Evolutionary conservation across 192 early-diverging fungal genomes (phyloP).

Genomic region (Rhizophagus clarus): DNA sequence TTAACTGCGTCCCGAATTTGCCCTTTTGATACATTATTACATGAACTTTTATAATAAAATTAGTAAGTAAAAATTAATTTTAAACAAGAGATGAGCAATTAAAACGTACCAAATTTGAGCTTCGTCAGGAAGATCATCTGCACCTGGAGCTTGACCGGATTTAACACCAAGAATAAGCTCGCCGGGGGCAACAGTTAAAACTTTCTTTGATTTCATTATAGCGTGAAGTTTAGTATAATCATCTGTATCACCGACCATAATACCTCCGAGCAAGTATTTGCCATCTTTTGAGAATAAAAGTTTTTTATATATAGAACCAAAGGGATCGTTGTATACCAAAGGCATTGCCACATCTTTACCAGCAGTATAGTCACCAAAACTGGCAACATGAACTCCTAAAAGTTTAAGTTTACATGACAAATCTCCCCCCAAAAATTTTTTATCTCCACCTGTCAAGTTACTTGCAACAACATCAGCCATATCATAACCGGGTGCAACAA

Average conservation of each 20-base stretch:
- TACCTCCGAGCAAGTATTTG: constrained; percentile 66
- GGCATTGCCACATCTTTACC: constrained; percentile 38
- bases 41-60: constrained; percentile 42
- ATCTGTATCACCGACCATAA: constrained; percentile 67
- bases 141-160: constrained; percentile 42
- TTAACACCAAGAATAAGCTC: constrained; percentile 56
- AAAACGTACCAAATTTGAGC: constrained; percentile 59
- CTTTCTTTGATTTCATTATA: constrained; percentile 52
- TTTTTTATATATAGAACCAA: constrained; percentile 62
- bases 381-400: constrained; percentile 69
- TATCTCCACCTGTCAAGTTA: constrained; percentile 41
- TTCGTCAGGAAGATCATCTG: constrained; percentile 63
- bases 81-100: too few species aligned
- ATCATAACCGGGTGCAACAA: constrained; percentile 69
- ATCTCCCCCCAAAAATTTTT: constrained; percentile 44
- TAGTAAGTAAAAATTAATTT: background rate
- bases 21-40: constrained; percentile 70
- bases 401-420: constrained; percentile 72
- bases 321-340: constrained; percentile 55
- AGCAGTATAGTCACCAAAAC: constrained; percentile 71
- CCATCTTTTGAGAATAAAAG: constrained; percentile 64
- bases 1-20: constrained; percentile 52
- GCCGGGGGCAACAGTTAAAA: constrained; percentile 50
- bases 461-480: constrained; percentile 70
- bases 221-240: constrained; percentile 66